phyloP scores from a whole-genome alignment of 202 grass and related monocot genomes.

The Schoenoplectus tabernaemontani region DNA sequence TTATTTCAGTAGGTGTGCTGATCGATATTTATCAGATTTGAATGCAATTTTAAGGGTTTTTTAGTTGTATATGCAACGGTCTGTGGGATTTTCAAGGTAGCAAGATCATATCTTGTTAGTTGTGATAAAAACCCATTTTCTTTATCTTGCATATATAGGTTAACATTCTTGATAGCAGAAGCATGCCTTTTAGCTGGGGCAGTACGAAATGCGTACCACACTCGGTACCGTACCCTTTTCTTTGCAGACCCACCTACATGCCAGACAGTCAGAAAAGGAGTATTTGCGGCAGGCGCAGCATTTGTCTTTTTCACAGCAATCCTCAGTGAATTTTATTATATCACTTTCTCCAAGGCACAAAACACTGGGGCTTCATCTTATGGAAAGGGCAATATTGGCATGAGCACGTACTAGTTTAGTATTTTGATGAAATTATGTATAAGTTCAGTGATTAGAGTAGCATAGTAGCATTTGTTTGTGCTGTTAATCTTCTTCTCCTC shows the following conservation, averaged over 20 bases:
- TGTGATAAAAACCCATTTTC: too few relatives aligned
- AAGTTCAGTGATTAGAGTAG: neutral
- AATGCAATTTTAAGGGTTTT: neutral
- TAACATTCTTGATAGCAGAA: conserved; percentile 73
- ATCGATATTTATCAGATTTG: neutral
- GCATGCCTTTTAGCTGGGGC: conserved; percentile 69
- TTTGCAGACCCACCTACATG: conserved; percentile 51
- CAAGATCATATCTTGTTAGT: neutral
- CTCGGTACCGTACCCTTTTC: conserved; percentile 47
- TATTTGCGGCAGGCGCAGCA: conserved; percentile 65
- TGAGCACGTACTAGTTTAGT: conserved; percentile 34
- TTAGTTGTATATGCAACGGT: too few relatives aligned
- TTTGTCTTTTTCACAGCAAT: conserved; percentile 68
- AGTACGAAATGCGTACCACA: conserved; percentile 78
- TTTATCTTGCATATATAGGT: conserved; percentile 33
- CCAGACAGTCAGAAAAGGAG: conserved; percentile 47
- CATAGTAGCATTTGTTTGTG: conserved; percentile 2
- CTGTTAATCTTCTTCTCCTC: neutral
- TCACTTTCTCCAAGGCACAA: conserved; percentile 55
- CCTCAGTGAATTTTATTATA: conserved; percentile 63
- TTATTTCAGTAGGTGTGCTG: neutral
- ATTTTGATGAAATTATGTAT: too few relatives aligned
- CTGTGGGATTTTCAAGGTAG: neutral
- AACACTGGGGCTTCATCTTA: conserved; percentile 8
- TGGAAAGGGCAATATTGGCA: conserved; percentile 39